Base-by-base conservation (phyloP, 2,329 filamentous ascomycete genomes). In the Orbilia blumenaviensis region DNA sequence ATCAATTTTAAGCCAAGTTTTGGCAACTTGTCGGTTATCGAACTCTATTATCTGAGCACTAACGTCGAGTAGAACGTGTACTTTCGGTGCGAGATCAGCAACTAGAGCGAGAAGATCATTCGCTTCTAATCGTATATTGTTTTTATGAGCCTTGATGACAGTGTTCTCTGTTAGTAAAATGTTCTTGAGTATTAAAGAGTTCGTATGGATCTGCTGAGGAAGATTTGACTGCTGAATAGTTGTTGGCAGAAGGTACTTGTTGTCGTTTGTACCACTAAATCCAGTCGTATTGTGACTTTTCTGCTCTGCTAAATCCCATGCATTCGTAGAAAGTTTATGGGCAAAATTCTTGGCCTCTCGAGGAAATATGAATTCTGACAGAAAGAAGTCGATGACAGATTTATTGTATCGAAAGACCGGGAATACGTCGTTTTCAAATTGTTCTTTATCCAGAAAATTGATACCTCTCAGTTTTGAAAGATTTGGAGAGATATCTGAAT, bases 261-360 rank as follows among this genome's bases (percentile, higher is more conserved):
- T 88, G 78, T 92, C 90, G 23, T 89, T 90, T 0, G 90, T 93
- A 0, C 90, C 90, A 66, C 89, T 91, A 79, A 93, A 93, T 0
- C 90, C 91, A 0, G 88, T 89, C 83, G 16, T 87, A 82, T 0
- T 25, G 6, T 68, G 86, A 88, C 2, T 54, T 54, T 46, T 83
- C 79, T 27, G 71, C 29, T 56, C 32, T 0, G 83, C 88, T n/a
- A 92, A 82, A 75, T 92, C 72, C 90, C 90, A 92, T 0, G 89
- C 90, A 0, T 89, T 92, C 0, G 88, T 85, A 0, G 88, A 89
- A 0, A 92, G 81, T 75, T 91, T 92, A 4, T 85, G 61, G 0
- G 87, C 86, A 56, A 91, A 92, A 66, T 91, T 87, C 18, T 86
- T 88, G 76, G 87, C 85, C 21, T 90, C 86, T 29, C 85, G 88